Evolutionary conservation across 192 early-diverging fungal species (phyloP), one percentile per base, ranked within the genome.

Genomic region (Backusella tuberculispora): DNA sequence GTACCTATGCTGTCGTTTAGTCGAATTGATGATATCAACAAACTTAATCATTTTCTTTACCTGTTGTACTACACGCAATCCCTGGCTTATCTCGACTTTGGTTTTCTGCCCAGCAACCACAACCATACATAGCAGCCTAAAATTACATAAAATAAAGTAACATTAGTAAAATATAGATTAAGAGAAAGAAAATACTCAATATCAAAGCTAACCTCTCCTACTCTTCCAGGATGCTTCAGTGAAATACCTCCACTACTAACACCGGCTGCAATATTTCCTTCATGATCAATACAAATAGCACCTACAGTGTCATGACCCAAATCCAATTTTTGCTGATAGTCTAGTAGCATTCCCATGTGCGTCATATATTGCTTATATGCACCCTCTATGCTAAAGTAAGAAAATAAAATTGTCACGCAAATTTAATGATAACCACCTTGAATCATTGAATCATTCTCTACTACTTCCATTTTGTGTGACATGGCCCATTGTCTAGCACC

Each of bases 241-340:
- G 91, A 88, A 66, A 97, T 95, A 0, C 96, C 96, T 24, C 96
- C 96, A 63, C 91, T 94, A 76, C 92, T 94, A 1, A 97, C 95
- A 2, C 91, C 94, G 1, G 93, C 81, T 0, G 90, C 86, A 15
- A 95, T 78, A 60, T 85, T 82, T 7, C 94, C 95, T 9, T 65
- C 26, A 5, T 15, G 15, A 71, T 95, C 93, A 4, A 95, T 79
- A 64, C 90, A 92, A 63, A 98, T 88, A 0, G 93, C 94, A 0
- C 96, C 96, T 3, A 98, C 95, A n/a, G 96, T 98, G 70, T 97
- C 96, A 47, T 88, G 82, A 17, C 85, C 75, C 12, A 65, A 40
- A 53, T 81, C 72, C 2, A 42, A 17, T 1, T 65, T 6, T 6
- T 68, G 3, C 45, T 69, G 19, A n/a, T 66, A 41, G 10, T 24